Conservation (phyloP, 73 alveolate genomes). For the Stentor roeselii region DNA sequence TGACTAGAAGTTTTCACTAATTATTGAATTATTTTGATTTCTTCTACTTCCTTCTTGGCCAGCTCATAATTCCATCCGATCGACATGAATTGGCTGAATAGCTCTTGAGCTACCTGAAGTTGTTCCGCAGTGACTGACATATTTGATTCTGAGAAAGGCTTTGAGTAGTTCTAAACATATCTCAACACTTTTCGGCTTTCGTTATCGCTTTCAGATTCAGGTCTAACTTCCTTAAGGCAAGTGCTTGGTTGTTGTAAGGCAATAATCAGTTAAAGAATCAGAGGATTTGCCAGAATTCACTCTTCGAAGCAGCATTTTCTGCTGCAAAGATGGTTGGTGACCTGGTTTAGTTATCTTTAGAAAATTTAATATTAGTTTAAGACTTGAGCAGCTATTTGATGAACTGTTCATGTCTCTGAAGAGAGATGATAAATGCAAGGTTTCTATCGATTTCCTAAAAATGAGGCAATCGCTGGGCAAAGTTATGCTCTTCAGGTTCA, state of each 20-base stretch:
- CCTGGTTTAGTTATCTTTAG: neutral
- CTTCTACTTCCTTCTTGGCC: slow-evolving; percentile 60
- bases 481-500: neutral
- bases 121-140: slow-evolving; percentile 55
- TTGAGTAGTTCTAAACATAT: slow-evolving; percentile 62
- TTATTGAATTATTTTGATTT: too few relatives aligned
- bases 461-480: neutral
- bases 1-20: too few relatives aligned
- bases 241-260: slow-evolving; percentile 74
- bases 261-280: neutral
- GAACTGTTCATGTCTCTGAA: neutral
- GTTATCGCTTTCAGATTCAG: slow-evolving; percentile 59
- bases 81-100: slow-evolving; percentile 58
- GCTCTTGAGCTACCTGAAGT: slow-evolving; percentile 68
- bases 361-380: neutral
- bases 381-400: neutral
- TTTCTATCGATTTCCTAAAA: neutral
- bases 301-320: neutral
- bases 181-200: slow-evolving; percentile 76
- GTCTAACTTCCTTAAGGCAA: slow-evolving; percentile 60
- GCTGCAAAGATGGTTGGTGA: neutral
- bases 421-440: neutral
- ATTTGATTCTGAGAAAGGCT: slow-evolving; percentile 78
- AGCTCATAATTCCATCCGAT: slow-evolving; percentile 61
- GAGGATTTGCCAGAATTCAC: neutral